These are phyloP conservation scores for Xerocomus amazonicus DNA, from an alignment of 1,284 basidiomycete species.

Conservation along the genomic window DNA sequence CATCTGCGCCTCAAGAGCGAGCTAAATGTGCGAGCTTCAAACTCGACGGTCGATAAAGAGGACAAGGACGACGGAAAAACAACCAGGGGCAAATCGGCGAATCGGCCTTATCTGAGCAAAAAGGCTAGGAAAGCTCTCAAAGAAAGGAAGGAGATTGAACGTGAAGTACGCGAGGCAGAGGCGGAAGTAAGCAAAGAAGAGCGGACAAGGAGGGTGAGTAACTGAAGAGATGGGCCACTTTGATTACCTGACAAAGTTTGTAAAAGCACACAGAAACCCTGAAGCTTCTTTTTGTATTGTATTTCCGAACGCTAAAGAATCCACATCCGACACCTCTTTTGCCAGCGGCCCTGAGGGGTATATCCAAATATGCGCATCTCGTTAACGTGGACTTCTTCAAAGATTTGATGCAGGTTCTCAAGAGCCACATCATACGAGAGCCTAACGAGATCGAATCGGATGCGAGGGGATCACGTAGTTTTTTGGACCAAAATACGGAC, in stretches of 20 bases:
- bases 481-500: constrained; percentile 25
- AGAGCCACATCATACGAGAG: constrained; percentile 65
- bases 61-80: constrained; percentile 48
- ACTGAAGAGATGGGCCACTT: constrained; percentile 13
- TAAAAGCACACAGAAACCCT: constrained; percentile 88
- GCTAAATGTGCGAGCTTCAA: constrained; percentile 72
- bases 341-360: constrained; percentile 86
- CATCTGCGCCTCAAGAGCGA: constrained; percentile 88
- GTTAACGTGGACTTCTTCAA: constrained; percentile 99
- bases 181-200: constrained; percentile 95
- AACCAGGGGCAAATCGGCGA: constrained; percentile 59
- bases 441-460: constrained; percentile 42
- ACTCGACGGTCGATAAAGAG: constrained; percentile 60
- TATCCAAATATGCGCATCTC: constrained; percentile 91
- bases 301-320: constrained; percentile 94
- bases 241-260: constrained; percentile 18
- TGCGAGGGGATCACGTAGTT: constrained; percentile 31
- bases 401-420: constrained; percentile 87
- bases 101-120: constrained; percentile 80
- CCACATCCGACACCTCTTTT: constrained; percentile 80
- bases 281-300: constrained; percentile 96
- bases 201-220: constrained; percentile 71
- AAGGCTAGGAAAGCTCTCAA: constrained; percentile 61
- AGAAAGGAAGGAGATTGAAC: constrained; percentile 83
- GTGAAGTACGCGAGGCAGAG: constrained; percentile 91